Conservation (phyloP, 768 basidiomycete genomes). For the Crepidotus variabilis region DNA sequence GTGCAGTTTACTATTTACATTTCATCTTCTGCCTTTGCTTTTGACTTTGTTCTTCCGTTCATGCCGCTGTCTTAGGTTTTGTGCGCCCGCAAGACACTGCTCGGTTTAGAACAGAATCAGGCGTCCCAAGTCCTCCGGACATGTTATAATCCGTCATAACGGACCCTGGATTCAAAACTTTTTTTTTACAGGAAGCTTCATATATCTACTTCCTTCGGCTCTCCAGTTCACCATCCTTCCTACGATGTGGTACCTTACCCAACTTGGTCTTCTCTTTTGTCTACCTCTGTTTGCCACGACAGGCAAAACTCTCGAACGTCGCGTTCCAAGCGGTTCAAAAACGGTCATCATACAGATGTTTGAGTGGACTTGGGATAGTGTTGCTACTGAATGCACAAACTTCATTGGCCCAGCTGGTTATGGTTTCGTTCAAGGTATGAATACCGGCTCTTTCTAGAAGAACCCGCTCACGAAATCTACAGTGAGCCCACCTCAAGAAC, state of each 20-base stretch:
- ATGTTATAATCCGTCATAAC: neutral
- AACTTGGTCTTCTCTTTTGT: neutral
- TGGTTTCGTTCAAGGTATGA: conserved; percentile 65
- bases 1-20: no score
- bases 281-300: neutral
- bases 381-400: conserved; percentile 59
- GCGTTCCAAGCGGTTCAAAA: conserved; percentile 28
- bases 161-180: neutral
- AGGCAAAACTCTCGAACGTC: conserved; percentile 1
- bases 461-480: neutral
- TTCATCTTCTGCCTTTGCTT: no score
- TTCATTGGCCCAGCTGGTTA: conserved; percentile 71
- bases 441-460: neutral
- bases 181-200: no score
- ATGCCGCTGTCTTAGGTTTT: neutral
- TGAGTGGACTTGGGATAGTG: conserved; percentile 58
- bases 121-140: neutral
- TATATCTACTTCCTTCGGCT: neutral
- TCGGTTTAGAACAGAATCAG: neutral
- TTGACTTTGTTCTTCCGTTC: neutral
- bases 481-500: conserved; percentile 56
- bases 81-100: neutral
- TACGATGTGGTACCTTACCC: neutral
- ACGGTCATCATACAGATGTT: conserved; percentile 69
- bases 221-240: neutral